Evolutionary conservation across 257 asterid species (phyloP).

Genomic region (Jasminum sambac): DNA sequence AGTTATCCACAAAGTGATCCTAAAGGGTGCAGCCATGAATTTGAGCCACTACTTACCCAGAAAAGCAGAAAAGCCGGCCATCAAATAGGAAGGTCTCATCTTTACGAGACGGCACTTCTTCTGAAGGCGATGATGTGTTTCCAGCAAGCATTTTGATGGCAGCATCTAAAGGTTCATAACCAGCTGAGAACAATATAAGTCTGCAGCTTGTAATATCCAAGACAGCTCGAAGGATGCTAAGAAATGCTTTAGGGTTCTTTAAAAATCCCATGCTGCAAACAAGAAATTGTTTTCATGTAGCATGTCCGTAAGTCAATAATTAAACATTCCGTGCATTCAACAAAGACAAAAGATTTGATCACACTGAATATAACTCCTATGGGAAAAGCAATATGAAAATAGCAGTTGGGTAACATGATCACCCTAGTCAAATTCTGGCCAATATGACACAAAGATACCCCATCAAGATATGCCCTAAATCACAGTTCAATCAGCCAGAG

Average conservation of each 20-base stretch:
- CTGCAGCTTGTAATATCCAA: slow-evolving; percentile 50
- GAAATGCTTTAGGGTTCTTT: slow-evolving; percentile 52
- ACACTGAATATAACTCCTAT: background rate
- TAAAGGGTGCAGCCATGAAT: background rate
- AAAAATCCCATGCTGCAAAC: slow-evolving; percentile 90
- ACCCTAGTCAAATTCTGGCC: background rate
- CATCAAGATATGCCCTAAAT: slow-evolving; percentile 2
- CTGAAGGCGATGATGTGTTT: slow-evolving; percentile 41
- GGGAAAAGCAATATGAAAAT: background rate
- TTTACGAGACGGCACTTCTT: slow-evolving; percentile 40
- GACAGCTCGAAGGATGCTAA: slow-evolving; percentile 52
- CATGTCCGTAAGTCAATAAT: background rate
- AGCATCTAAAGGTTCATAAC: slow-evolving; percentile 74
- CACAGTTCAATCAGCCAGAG: background rate
- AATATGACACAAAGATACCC: background rate
- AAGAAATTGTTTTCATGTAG: slow-evolving; percentile 12
- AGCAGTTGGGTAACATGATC: slow-evolving; percentile 16
- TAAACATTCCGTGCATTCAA: background rate
- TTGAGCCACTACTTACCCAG: slow-evolving; percentile 59
- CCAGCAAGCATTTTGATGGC: slow-evolving; percentile 50
- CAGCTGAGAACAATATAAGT: slow-evolving; percentile 78
- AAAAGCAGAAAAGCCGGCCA: slow-evolving; percentile 69
- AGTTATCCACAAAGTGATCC: background rate
- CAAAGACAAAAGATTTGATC: background rate
- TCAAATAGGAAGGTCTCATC: slow-evolving; percentile 61